A percentile compares a stretch with the other conserved stretches of the same genome.
Conservation (phyloP, 305 asterid genomes). For the Rubia balearica region DNA sequence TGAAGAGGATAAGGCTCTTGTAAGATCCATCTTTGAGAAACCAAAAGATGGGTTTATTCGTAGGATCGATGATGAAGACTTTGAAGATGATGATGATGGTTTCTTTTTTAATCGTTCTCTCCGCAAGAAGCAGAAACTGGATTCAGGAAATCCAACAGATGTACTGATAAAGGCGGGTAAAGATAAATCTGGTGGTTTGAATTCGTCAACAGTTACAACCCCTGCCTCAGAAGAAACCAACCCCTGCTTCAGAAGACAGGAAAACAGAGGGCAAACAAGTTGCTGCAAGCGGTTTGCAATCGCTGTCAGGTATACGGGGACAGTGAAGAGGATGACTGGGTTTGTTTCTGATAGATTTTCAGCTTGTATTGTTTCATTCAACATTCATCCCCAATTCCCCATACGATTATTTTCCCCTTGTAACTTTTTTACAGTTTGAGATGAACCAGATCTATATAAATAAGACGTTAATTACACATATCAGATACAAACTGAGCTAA, state of each 20-base stretch:
- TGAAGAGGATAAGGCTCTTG: constrained; percentile 72
- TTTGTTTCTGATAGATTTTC: background rate
- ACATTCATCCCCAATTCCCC: background rate
- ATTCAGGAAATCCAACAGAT: constrained; percentile 41
- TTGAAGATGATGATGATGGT: constrained; percentile 28
- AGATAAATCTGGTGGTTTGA: too few species aligned
- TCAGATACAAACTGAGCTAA: background rate
- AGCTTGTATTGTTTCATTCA: background rate
- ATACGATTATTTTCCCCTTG: too few species aligned
- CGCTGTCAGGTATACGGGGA: background rate
- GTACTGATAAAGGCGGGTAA: constrained; percentile 12
- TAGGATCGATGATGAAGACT: constrained; percentile 56
- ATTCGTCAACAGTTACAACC: too few species aligned
- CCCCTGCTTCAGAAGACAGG: too few species aligned
- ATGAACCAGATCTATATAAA: too few species aligned
- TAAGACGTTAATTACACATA: too few species aligned
- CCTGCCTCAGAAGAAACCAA: too few species aligned
- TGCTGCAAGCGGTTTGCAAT: too few species aligned
- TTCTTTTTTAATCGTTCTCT: background rate
- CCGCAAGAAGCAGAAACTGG: constrained; percentile 43
- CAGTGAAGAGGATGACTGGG: background rate
- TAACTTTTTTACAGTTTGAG: too few species aligned
- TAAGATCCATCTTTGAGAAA: constrained; percentile 41
- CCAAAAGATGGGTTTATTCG: constrained; percentile 31
- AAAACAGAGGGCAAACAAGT: too few species aligned